Base-by-base conservation (phyloP, 176 grass and related monocot species). In the Dactylis glomerata region DNA sequence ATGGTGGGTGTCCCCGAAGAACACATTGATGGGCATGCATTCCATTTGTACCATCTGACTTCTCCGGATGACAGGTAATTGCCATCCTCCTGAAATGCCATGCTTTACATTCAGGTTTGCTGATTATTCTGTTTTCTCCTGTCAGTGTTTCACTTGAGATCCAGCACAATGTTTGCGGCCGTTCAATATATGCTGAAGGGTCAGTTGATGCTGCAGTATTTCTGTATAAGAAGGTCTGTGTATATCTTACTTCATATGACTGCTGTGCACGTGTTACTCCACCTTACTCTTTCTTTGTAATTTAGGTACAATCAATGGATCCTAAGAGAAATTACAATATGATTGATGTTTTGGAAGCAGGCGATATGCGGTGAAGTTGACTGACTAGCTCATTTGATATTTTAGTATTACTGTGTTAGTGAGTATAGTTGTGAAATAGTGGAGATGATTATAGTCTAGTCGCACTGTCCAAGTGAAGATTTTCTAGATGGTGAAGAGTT, bases 1-100 rank as follows among this genome's bases (percentile, higher is more conserved):
- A 98, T 98, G 91, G 91, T 98, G 28, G 96, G 96, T 88, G 93
- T 98, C 62, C 96, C 96, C 41, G 89, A 98, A 84, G 87, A 95
- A 57, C 64, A 98, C 78, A 88, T 95, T 61, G 75, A 86, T 24
- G 93, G 93, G 14, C 96, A 98, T 84, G 93, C 96, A 55, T 98
- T 95, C 80, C 96, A 98, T 87, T 49, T 90, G 81, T 98, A 95
- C 76, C 88, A 93, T 89, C 83, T 98, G 23, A 95, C 91, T 79
- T 98, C 93, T 83, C 87, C 93, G 20, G 89, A 98, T 90, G 85
- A 92, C 52, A 87, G 77, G 96, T 95, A 93, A 84, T 36, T 28
- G 72, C 34, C 24, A 50, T 77, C 57, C 22, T 87, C 51, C 26
- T 81, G 17, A 51, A 81, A 71, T 85, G 34, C 28, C 45, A 33